Conservation (phyloP, 805 yeast genomes). For the Saturnispora serradocipensis region DNA sequence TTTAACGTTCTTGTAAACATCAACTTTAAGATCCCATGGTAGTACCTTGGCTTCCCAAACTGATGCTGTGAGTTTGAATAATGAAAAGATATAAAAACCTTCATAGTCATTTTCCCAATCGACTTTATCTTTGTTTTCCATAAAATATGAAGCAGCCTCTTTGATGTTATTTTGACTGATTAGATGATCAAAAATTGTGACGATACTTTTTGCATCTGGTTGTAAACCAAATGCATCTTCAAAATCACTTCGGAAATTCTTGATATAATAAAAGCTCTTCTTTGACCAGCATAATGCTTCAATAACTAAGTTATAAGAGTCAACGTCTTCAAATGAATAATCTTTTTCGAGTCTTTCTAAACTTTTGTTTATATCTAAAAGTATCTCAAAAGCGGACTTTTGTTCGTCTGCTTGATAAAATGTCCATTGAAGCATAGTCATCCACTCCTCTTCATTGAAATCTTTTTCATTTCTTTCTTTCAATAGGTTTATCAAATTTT, state of each 20-base stretch:
- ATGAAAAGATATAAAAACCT: constrained; percentile 20
- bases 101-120: constrained; percentile 34
- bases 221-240: constrained; percentile 24
- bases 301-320: constrained; percentile 20
- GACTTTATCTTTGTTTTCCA: constrained; percentile 26
- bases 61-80: constrained; percentile 20
- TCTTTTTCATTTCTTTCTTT: constrained; percentile 9
- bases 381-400: constrained; percentile 23
- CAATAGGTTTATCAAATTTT: constrained; percentile 13
- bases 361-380: constrained; percentile 17
- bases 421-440: constrained; percentile 19
- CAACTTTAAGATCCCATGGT: constrained; percentile 16
- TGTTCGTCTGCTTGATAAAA: constrained; percentile 10
- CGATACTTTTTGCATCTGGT: constrained; percentile 30
- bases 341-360: constrained; percentile 13
- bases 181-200: constrained; percentile 27
- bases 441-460: constrained; percentile 19
- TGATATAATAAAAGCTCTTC: constrained; percentile 20
- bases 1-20: constrained; percentile 34
- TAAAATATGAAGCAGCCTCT: constrained; percentile 9
- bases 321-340: constrained; percentile 16
- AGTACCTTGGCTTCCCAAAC: constrained; percentile 16
- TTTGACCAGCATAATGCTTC: constrained; percentile 23
- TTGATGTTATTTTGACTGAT: background rate
- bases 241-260: constrained; percentile 23